A percentile compares a stretch with the other conserved stretches of the same genome.
phyloP scores from a whole-genome alignment of 2,329 filamentous ascomycete genomes.

The Cephalotrichum gorgonifer region DNA sequence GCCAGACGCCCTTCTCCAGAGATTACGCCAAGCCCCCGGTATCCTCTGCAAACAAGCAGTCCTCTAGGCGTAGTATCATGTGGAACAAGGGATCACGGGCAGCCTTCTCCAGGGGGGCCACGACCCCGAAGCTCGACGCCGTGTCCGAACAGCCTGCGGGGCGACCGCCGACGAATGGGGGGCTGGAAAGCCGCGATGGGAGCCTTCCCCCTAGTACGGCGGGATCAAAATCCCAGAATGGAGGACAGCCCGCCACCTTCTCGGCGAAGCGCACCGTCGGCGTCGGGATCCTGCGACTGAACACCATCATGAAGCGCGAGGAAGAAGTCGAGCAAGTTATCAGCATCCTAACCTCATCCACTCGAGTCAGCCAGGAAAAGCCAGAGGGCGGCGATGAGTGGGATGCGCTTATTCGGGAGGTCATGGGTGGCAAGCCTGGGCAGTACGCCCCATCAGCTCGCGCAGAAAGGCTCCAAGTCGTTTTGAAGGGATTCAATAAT shows the following conservation, averaged over 20 bases:
- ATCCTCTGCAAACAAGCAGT: constrained; percentile 38
- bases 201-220: constrained; percentile 41
- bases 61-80: constrained; percentile 56
- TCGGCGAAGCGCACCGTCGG: constrained; percentile 52
- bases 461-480: constrained; percentile 69
- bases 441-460: constrained; percentile 63
- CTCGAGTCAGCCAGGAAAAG: constrained; percentile 42
- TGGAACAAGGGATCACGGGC: constrained; percentile 53
- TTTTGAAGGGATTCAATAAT: constrained; percentile 67
- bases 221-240: constrained; percentile 39
- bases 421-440: constrained; percentile 65
- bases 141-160: constrained; percentile 41
- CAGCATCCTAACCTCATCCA: constrained; percentile 62
- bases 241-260: constrained; percentile 17
- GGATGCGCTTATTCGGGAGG: constrained; percentile 60
- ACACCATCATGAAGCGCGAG: constrained; percentile 61
- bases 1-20: constrained; percentile 28
- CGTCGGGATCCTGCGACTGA: constrained; percentile 67
- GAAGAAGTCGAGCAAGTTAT: constrained; percentile 70
- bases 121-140: constrained; percentile 39
- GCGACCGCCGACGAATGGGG: constrained; percentile 22
- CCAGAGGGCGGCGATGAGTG: constrained; percentile 55
- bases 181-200: constrained; percentile 33
- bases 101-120: constrained; percentile 40
- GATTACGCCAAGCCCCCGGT: constrained; percentile 33